Evolutionary conservation across 2,329 filamentous ascomycete genomes (phyloP).

Genomic region (Epichloe bromicola): DNA sequence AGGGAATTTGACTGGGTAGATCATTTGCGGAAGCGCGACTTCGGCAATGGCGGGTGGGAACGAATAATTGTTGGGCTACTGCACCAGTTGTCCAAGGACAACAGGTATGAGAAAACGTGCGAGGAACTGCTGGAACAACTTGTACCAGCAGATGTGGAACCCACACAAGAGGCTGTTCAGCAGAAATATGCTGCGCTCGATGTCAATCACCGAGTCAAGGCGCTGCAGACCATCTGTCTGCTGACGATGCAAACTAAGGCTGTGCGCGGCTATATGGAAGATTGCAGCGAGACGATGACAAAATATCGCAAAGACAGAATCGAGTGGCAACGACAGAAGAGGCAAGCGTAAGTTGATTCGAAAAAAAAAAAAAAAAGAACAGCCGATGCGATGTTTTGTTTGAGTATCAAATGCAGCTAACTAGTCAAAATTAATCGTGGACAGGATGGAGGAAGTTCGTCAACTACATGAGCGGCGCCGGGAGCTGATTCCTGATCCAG

Average conservation of each 20-base stretch:
- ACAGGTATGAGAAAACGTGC: constrained; percentile 55
- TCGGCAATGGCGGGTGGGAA: constrained; percentile 83
- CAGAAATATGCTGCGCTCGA: constrained; percentile 64
- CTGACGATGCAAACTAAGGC: constrained; percentile 77
- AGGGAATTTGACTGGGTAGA: constrained; percentile 72
- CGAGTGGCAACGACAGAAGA: constrained; percentile 70
- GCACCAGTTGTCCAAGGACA: constrained; percentile 68
- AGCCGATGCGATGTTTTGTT: constrained; percentile 1
- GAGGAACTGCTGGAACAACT: constrained; percentile 69
- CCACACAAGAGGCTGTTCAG: constrained; percentile 60
- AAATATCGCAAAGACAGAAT: constrained; percentile 92
- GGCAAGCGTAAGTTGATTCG: constrained; percentile 42
- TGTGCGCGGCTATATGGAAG: constrained; percentile 78
- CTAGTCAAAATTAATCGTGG: not conserved
- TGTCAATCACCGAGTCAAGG: constrained; percentile 68
- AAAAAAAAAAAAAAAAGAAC: not conserved
- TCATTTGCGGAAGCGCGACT: constrained; percentile 68
- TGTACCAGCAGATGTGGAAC: constrained; percentile 64
- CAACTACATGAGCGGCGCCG: constrained; percentile 61
- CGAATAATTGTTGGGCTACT: constrained; percentile 77
- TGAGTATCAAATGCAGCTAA: not conserved
- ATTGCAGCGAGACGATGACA: constrained; percentile 90
- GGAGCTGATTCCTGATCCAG: constrained; percentile 58
- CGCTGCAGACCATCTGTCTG: constrained; percentile 75
- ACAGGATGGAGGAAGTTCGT: constrained; percentile 57